Percentiles rank a stretch among this genome's conserved stretches.
Conservation (phyloP, 2,329 filamentous ascomycete genomes). For the Sporothrix pseudoabietina region DNA sequence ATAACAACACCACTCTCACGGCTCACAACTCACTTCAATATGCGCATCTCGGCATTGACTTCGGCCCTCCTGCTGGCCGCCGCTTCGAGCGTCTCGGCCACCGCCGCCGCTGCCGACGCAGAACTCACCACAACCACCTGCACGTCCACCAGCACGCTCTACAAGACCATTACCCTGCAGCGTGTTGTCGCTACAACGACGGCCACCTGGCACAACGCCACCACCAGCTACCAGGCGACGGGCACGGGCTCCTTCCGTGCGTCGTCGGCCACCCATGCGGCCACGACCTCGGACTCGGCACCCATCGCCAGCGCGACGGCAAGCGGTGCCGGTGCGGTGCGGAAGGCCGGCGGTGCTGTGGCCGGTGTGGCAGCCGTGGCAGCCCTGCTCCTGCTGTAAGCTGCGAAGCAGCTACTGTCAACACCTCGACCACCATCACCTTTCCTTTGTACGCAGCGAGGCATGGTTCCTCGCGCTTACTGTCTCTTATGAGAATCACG, state of each 20-base stretch:
- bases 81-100: constrained; percentile 45
- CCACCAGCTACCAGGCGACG: constrained; percentile 36
- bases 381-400: constrained; percentile 56
- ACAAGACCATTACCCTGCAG: constrained; percentile 48
- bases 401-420: constrained; percentile 47
- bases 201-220: constrained; percentile 43
- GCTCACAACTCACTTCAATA: constrained; percentile 35
- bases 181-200: constrained; percentile 43
- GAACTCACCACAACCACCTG: constrained; percentile 52
- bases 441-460: constrained; percentile 35
- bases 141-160: constrained; percentile 56
- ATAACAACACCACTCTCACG: neutral
- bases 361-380: constrained; percentile 46
- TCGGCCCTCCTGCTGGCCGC: constrained; percentile 54
- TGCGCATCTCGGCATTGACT: constrained; percentile 51
- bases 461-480: constrained; percentile 2
- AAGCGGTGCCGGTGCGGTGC: constrained; percentile 52
- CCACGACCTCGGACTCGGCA: constrained; percentile 41
- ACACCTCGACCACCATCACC: constrained; percentile 22
- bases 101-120: neutral
- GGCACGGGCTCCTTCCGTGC: constrained; percentile 40
- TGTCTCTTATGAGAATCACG: constrained; percentile 8
- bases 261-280: constrained; percentile 38
- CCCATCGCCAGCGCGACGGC: constrained; percentile 44
- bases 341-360: constrained; percentile 54